Evolutionary conservation across 2,329 filamentous ascomycete species (phyloP).

Genomic region (Phoma sp.): DNA sequence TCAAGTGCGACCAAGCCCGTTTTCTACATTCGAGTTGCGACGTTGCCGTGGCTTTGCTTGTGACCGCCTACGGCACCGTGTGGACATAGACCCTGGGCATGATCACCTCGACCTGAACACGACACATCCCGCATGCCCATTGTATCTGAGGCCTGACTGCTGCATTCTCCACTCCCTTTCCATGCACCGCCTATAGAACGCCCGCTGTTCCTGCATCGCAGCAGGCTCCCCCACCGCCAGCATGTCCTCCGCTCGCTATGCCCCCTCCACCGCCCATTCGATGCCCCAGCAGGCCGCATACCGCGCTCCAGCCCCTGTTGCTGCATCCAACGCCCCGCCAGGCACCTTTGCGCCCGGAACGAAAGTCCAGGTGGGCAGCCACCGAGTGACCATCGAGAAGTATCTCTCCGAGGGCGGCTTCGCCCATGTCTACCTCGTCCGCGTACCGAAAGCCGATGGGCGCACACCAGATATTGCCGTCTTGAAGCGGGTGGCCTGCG

Average conservation of each 20-base stretch:
- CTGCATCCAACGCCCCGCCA: conserved; percentile 50
- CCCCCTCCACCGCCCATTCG: conserved; percentile 42
- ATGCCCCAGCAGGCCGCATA: conserved; percentile 48
- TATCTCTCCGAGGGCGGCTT: conserved; percentile 99
- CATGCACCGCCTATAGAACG: conserved; percentile 44
- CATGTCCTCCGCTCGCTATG: conserved; percentile 52
- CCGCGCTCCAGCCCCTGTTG: conserved; percentile 39
- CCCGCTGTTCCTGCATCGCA: conserved; percentile 40
- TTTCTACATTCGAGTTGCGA: conserved; percentile 21
- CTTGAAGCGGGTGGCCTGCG: conserved; percentile 92
- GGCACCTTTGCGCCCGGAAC: conserved; percentile 93
- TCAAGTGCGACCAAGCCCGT: neutral
- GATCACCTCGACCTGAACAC: conserved; percentile 29
- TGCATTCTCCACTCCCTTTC: conserved; percentile 18
- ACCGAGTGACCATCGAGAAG: conserved; percentile 92
- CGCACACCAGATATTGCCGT: conserved; percentile 83
- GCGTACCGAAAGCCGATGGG: conserved; percentile 74
- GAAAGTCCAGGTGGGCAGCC: conserved; percentile 93
- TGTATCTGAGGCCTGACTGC: conserved; percentile 20
- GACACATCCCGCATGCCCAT: conserved; percentile 22
- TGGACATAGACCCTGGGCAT: conserved; percentile 21
- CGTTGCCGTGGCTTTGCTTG: conserved; percentile 40
- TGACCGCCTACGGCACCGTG: conserved; percentile 25
- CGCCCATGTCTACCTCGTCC: conserved; percentile 97
- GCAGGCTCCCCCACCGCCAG: conserved; percentile 44